Conservation (phyloP, 257 asterid species). For the Linaria vulgaris region DNA sequence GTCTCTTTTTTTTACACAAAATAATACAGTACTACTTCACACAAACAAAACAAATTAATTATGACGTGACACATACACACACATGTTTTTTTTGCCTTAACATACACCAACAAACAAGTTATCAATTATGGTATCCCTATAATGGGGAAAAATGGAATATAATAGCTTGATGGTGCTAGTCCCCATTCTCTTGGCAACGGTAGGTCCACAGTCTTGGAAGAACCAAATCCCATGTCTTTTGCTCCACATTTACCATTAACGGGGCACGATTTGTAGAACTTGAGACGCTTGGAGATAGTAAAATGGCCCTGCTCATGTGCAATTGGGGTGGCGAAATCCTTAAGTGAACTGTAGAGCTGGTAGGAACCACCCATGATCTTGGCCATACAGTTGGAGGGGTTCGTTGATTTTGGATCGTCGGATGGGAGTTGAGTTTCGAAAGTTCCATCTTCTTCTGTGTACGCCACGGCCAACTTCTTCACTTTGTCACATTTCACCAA, state of each 20-base stretch:
- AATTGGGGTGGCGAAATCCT: constrained; percentile 31
- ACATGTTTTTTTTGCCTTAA: neutral
- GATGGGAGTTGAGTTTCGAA: constrained; percentile 46
- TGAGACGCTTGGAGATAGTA: constrained; percentile 51
- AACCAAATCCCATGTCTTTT: constrained; percentile 44
- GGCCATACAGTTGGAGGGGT: constrained; percentile 53
- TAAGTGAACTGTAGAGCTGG: constrained; percentile 44
- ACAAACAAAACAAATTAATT: constrained; percentile 19
- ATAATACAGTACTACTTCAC: constrained; percentile 6
- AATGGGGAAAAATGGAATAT: constrained; percentile 74
- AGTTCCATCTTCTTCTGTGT: constrained; percentile 59
- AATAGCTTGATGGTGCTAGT: constrained; percentile 77
- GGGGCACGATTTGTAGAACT: constrained; percentile 65
- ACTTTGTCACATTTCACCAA: constrained; percentile 61
- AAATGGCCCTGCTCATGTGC: constrained; percentile 36
- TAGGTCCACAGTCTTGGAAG: constrained; percentile 76
- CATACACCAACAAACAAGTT: neutral
- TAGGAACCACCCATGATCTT: constrained; percentile 80
- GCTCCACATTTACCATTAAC: constrained; percentile 40
- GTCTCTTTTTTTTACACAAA: constrained; percentile 4
- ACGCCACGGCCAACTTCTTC: constrained; percentile 45
- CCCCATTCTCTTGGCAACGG: constrained; percentile 92
- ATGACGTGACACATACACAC: neutral
- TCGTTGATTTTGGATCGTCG: constrained; percentile 24
- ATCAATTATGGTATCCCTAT: constrained; percentile 76